These are phyloP conservation scores for Kalmanozyma brasiliensis DNA, from an alignment of 1,284 basidiomycete genomes.

Conservation along the genomic window DNA sequence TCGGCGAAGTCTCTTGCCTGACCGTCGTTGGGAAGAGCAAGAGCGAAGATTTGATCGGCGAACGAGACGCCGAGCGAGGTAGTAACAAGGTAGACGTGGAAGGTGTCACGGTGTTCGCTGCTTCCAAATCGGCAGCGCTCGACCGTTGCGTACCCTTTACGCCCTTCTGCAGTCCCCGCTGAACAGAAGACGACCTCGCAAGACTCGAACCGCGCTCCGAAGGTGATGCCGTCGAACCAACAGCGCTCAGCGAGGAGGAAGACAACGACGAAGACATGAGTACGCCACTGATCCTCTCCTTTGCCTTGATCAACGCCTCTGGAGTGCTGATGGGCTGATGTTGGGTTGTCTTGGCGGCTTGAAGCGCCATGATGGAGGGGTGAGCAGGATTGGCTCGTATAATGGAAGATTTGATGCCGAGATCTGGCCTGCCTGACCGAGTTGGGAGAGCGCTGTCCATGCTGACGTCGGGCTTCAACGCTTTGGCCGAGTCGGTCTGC, in stretches of 20 bases:
- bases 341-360: constrained; percentile 11
- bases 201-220: constrained; percentile 12
- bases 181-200: constrained; percentile 9
- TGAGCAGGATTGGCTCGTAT: constrained; percentile 37
- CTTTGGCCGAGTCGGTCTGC: constrained; percentile 10
- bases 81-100: background rate
- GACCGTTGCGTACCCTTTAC: constrained; percentile 5
- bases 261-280: constrained; percentile 27
- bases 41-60: constrained; percentile 39
- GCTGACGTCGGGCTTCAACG: background rate
- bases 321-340: constrained; percentile 47
- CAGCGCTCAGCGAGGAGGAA: constrained; percentile 6
- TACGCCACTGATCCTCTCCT: constrained; percentile 30
- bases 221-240: background rate
- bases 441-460: background rate
- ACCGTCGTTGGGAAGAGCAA: constrained; percentile 18
- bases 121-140: background rate
- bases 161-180: constrained; percentile 10
- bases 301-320: constrained; percentile 40
- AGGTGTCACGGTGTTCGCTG: background rate
- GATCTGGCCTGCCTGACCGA: constrained; percentile 10
- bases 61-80: constrained; percentile 18
- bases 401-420: constrained; percentile 38
- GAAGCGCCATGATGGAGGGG: constrained; percentile 31
- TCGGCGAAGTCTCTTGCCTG: background rate